A percentile compares a stretch with the other conserved stretches of the same genome.
These are phyloP conservation scores for Starmerella scarabaei DNA, from an alignment of 805 yeast genomes.

Conservation along the genomic window DNA sequence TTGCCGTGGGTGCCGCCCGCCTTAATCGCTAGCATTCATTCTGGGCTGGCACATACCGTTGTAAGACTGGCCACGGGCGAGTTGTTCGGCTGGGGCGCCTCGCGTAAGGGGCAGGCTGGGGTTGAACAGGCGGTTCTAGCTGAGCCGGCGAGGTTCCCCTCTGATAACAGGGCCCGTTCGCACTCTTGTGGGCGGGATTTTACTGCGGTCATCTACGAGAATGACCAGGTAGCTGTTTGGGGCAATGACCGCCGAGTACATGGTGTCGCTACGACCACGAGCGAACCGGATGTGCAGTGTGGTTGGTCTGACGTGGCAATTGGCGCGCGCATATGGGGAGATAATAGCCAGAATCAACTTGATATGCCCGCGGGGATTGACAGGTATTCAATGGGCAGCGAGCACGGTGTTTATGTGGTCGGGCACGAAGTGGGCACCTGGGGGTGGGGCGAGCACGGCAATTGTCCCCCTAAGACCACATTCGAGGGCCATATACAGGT, in stretches of 20 bases:
- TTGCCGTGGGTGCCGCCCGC: conserved; percentile 14
- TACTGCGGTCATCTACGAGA: conserved; percentile 27
- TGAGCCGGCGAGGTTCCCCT: conserved; percentile 3
- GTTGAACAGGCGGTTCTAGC: not conserved
- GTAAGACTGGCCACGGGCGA: conserved; percentile 29
- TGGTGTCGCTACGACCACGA: not conserved
- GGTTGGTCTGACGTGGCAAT: conserved; percentile 21
- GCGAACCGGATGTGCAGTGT: conserved; percentile 1
- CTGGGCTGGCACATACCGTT: conserved; percentile 28
- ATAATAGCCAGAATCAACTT: conserved; percentile 62
- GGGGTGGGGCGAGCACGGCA: conserved; percentile 99
- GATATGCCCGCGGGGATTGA: conserved; percentile 17
- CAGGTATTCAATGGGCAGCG: conserved; percentile 55
- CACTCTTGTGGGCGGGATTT: conserved; percentile 46
- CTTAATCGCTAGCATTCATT: conserved; percentile 15
- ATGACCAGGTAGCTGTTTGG: conserved; percentile 19
- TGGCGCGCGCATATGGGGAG: conserved; percentile 47
- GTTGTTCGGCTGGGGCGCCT: conserved; percentile 56
- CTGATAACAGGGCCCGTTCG: not conserved
- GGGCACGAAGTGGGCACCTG: conserved; percentile 44
- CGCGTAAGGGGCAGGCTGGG: conserved; percentile 45
- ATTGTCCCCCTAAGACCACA: conserved; percentile 46
- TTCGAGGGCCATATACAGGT: conserved; percentile 6
- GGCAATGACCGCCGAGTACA: conserved; percentile 24
- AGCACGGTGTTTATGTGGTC: conserved; percentile 51